Conservation (phyloP, 2,329 filamentous ascomycete species). For the Beauveria medogensis region DNA sequence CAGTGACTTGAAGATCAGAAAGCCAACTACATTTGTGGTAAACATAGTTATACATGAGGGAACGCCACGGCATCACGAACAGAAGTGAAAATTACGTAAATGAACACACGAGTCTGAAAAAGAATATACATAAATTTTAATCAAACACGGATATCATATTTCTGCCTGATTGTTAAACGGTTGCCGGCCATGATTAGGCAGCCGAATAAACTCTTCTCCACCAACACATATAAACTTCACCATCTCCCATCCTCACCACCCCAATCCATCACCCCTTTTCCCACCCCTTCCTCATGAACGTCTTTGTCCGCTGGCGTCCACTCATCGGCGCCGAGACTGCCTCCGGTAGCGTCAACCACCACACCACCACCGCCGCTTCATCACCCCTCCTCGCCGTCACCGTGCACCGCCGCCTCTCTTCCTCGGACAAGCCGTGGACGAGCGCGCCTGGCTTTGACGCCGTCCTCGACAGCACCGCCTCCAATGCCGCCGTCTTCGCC, state of each 20-base stretch:
- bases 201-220: neutral
- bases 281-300: neutral
- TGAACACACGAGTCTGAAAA: too few species aligned
- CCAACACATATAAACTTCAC: neutral
- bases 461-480: slow-evolving; percentile 20
- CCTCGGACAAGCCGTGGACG: slow-evolving; percentile 15
- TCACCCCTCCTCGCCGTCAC: neutral
- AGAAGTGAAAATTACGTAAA: too few species aligned
- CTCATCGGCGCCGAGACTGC: neutral
- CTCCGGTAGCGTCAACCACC: neutral
- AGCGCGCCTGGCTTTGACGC: slow-evolving; percentile 17
- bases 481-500: slow-evolving; percentile 19
- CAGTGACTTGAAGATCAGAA: too few species aligned
- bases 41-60: too few species aligned
- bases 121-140: too few species aligned
- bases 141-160: neutral
- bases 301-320: slow-evolving; percentile 11
- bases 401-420: neutral
- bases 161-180: neutral
- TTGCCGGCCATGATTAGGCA: slow-evolving; percentile 1
- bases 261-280: neutral
- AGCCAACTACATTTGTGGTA: too few species aligned
- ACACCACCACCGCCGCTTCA: neutral
- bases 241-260: neutral
- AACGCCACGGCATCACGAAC: too few species aligned